These are phyloP conservation scores for Podaxis sp. DNA, from an alignment of 768 basidiomycete genomes.

Conservation along the genomic window DNA sequence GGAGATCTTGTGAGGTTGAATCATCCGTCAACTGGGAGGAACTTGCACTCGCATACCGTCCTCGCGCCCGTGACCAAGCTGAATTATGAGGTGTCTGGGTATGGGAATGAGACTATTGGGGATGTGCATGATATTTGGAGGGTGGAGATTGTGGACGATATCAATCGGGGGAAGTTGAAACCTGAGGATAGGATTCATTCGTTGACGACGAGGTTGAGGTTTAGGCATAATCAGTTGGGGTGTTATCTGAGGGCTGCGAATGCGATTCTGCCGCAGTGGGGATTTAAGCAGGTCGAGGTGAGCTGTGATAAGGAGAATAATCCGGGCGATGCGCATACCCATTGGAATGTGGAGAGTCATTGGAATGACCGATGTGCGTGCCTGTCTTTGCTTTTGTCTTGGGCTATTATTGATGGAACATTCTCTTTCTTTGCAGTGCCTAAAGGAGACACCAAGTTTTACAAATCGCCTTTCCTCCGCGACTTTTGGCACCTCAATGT, in stretches of 20 bases:
- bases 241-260: constrained; percentile 93
- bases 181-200: constrained; percentile 76
- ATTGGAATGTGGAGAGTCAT: constrained; percentile 99
- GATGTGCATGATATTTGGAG: constrained; percentile 90
- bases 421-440: constrained; percentile 58
- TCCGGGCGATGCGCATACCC: constrained; percentile 77
- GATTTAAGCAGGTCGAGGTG: constrained; percentile 98
- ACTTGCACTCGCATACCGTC: constrained; percentile 89
- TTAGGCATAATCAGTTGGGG: constrained; percentile 72
- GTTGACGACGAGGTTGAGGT: constrained; percentile 85
- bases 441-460: constrained; percentile 76
- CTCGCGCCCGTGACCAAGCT: constrained; percentile 87
- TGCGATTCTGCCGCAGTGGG: constrained; percentile 92
- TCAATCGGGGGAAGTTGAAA: constrained; percentile 56
- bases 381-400: constrained; percentile 7
- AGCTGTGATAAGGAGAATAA: constrained; percentile 89
- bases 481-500: constrained; percentile 99
- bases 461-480: constrained; percentile 88
- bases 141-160: constrained; percentile 93
- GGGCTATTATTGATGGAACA: background rate
- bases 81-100: constrained; percentile 90
- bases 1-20: constrained; percentile 80
- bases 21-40: constrained; percentile 82
- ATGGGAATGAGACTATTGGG: constrained; percentile 88
- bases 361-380: constrained; percentile 91